Evolutionary conservation across 768 basidiomycete species (phyloP), one percentile per base, ranked within the genome.

Genomic region (Amanita subjunquillea): DNA sequence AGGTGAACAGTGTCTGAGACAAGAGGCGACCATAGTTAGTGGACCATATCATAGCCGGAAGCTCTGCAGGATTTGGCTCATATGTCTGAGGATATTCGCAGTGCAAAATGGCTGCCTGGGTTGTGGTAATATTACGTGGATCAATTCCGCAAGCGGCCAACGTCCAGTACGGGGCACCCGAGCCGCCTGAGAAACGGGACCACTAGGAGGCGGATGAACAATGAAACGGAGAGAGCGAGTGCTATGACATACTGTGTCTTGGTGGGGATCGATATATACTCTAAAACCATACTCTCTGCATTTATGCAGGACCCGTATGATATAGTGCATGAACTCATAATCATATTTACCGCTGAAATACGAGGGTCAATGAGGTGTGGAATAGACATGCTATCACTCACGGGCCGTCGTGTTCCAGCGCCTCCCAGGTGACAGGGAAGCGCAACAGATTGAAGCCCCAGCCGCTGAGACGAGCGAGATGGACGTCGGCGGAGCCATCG

Each of bases 31-130:
- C 82, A 63, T 97, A 97, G 63, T 98, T 97, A 23, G 95, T 97
- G 6, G 84, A 82, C 96, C 96, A 99, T 55, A 92, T 80, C 96
- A 99, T 99, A 45, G 87, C 82, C 4, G 96, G 95, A 55, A 92
- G 76, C 0, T 78, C 64, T 2, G 79, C 74, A 0, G 95, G 93
- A 57, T 86, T 74, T 4, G 90, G 76, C 0, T 67, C 61, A 42
- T 75, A 73, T 0, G 83, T 67, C 6, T 72, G 61, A 0, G 91
- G 85, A 67, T 91, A 98, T 69, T 98, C 94, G 66, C 79, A 84
- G 64, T 98, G 93, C 6, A 99, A 60, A 49, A 94, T 80, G 32
- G 92, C 85, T 6, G 90, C 76, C 62, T 88, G 85, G 1, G 94
- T 96, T 0, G 84, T 77, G 1, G 88, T 90, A 58, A 98, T 82